Evolutionary conservation across 352 stramenopile species (phyloP).

Genomic region (Globisporangium polare): DNA sequence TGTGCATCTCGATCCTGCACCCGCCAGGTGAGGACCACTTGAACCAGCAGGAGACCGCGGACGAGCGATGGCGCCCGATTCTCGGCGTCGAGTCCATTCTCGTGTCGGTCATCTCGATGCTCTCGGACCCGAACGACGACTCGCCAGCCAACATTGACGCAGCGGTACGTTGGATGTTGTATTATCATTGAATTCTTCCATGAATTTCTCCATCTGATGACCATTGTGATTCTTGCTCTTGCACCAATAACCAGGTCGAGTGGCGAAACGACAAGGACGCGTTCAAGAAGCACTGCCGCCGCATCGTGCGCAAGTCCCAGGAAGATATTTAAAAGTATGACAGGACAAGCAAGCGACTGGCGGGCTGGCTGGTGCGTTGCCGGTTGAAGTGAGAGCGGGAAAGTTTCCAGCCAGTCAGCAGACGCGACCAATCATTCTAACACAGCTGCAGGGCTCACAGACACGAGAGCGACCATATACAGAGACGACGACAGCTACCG

Average conservation of each 20-base stretch:
- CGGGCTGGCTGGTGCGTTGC: background rate
- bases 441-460: too few relatives aligned
- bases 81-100: conserved; percentile 95
- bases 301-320: conserved; percentile 90
- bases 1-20: conserved; percentile 99
- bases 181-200: too few relatives aligned
- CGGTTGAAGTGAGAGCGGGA: too few relatives aligned
- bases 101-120: conserved; percentile 98
- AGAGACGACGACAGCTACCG: background rate
- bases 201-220: too few relatives aligned
- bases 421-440: too few relatives aligned
- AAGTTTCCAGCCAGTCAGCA: background rate
- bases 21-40: conserved; percentile 96
- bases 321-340: conserved; percentile 84
- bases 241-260: conserved; percentile 54
- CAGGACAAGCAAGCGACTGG: background rate
- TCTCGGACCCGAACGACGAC: conserved; percentile 99
- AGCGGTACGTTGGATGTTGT: conserved; percentile 76
- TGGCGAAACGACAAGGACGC: conserved; percentile 90
- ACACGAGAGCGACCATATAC: background rate
- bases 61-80: conserved; percentile 98
- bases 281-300: conserved; percentile 92
- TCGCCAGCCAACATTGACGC: conserved; percentile 99
- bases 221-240: too few relatives aligned
- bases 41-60: conserved; percentile 97